Base-by-base conservation (phyloP, 2,329 filamentous ascomycete species). In the Gremmenia infestans region DNA sequence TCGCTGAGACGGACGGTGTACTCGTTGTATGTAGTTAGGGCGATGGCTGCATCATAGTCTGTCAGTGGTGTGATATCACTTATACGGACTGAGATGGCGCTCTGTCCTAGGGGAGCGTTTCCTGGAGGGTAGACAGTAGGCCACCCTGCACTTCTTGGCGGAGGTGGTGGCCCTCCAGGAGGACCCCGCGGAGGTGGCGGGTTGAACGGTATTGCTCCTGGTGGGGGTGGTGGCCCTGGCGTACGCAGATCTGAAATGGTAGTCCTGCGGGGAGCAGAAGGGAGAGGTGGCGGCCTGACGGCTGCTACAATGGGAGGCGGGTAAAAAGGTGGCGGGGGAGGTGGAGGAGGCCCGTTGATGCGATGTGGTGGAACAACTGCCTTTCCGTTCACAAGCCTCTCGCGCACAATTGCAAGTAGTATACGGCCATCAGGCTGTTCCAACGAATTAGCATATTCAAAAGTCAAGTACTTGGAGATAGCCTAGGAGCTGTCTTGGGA, bases 321-420 rank as follows among this genome's bases (percentile, higher is more conserved):
- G 35, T 12, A 48, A 54, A 53, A 37, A 36, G 54, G 14, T 22
- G 19, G 22, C 7, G 52, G 40, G 17, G 35, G 4, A 19, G 43
- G 32, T 22, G 47, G 47, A 11, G 36, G 32, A 6, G 45, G 35
- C 12, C 19, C 17, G 15, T 17, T 35, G 23, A 42, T 37, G 12
- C 7, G 42, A 51, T 17, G n/a, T 14, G 36, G 48, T 35, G 49
- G 48, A 35, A 55, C 23, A 17, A 58, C n/a, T 6, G 53, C 36
- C 17, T 65, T 58, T 2, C 58, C 65, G 50, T 65, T 54, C 1
- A 63, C 23, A 2, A 63, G 37, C n/a, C 61, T 59, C 50, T 67
- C 65, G 22, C 63, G 56, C 15, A 65, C 40, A 22, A 68, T 67
- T 4, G 58, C 65, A 12, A 68, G 57, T 7, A 68, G 35, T 12